Base-by-base conservation (phyloP, 2,329 filamentous ascomycete species). In the Arachnomyces sp. region DNA sequence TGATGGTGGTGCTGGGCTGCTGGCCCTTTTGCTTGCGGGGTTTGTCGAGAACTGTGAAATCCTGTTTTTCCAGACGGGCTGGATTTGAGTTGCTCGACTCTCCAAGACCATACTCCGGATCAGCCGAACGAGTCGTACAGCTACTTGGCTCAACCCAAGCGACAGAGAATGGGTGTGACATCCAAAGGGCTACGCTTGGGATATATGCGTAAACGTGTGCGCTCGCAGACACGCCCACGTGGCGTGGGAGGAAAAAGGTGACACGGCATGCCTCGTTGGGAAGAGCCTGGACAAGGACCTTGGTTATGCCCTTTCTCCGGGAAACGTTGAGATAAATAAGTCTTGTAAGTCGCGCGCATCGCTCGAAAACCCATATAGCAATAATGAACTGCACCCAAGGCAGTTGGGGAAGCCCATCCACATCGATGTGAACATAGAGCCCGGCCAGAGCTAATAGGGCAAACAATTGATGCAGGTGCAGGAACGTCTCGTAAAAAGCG, bases 191-290 rank as follows among this genome's bases (percentile, higher is more conserved):
- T 34, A 70, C 51, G 36, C 53, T 57, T 2, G 77, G 77, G 41
- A 80, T 68, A 60, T 79, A 80, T 42, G 73, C 69, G 56, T 76
- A 78, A 7, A 78, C 75, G 53, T 80, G 75, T 52, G 71, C 73
- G 38, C 77, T 77, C 4, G 77, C 73, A 28, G 62, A 57, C 48
- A 76, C 69, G 12, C 61, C 61, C 57, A 74, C 72, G 28, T 69
- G 68, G 43, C 73, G 69, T 11, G 72, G 71, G 34, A 80, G 63
- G 47, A 77, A 68, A 58, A 78, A 77, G 21, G 77, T 80, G 16
- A 81, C 72, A 39, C 74, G 68, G 49, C 74, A 77, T 29, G 77
- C 76, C 54, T 79, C 75, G 17, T 72, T 71, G 2, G 74, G 73
- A 35, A 81, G 65, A 38, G 77, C 78, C 51, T 80, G 69, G 34